Percentiles rank a stretch among this genome's conserved stretches.
Conservation (phyloP, 352 stramenopile species). For the Albugo candida region DNA sequence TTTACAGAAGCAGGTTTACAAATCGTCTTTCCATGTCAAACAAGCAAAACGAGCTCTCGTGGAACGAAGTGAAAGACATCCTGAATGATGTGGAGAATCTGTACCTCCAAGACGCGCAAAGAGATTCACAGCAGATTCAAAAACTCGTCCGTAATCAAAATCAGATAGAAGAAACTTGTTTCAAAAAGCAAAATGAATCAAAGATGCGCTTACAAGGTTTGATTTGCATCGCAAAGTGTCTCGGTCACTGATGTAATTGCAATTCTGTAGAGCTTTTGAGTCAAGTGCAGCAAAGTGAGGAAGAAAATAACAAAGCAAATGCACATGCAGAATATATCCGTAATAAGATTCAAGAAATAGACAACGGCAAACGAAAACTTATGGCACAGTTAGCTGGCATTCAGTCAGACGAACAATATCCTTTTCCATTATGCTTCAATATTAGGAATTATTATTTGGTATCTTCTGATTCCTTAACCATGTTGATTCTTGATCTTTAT, state of each 20-base stretch:
- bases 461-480: conserved; percentile 12
- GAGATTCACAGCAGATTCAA: conserved; percentile 33
- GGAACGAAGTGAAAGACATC: conserved; percentile 47
- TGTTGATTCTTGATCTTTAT: conserved; percentile 6
- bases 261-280: conserved; percentile 21
- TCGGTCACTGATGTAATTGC: not conserved
- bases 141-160: conserved; percentile 33
- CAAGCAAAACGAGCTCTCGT: conserved; percentile 15
- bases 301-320: conserved; percentile 21
- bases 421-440: conserved; percentile 5
- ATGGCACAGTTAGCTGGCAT: conserved; percentile 39
- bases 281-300: conserved; percentile 46
- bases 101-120: conserved; percentile 33
- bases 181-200: conserved; percentile 21
- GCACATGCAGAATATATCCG: conserved; percentile 29
- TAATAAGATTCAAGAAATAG: conserved; percentile 37
- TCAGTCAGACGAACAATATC: conserved; percentile 49
- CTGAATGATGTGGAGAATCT: conserved; percentile 40
- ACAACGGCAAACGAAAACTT: conserved; percentile 44
- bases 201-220: conserved; percentile 24
- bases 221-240: not conserved
- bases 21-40: no score
- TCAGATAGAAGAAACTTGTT: conserved; percentile 25
- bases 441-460: not conserved
- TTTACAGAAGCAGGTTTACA: no score